These are phyloP conservation scores for Clitocybe nebularis DNA, from an alignment of 1,284 basidiomycete genomes.

Conservation along the genomic window DNA sequence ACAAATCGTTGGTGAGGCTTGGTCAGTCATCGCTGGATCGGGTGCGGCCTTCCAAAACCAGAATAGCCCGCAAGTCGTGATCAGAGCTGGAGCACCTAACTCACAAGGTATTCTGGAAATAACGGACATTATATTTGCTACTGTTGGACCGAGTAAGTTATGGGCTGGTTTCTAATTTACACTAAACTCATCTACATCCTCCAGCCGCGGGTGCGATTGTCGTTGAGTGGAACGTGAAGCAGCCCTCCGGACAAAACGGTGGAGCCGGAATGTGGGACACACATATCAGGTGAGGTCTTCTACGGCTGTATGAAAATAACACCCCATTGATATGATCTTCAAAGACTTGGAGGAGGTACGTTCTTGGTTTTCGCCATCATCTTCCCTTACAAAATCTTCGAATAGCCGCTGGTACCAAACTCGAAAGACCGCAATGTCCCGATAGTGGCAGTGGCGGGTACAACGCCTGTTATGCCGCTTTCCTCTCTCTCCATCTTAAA, in stretches of 20 bases:
- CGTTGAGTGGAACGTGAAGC: slow-evolving; percentile 68
- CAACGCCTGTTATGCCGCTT: slow-evolving; percentile 52
- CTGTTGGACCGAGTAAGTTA: slow-evolving; percentile 50
- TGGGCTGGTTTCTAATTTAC: neutral
- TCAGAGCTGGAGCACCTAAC: slow-evolving; percentile 51
- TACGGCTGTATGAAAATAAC: slow-evolving; percentile 2
- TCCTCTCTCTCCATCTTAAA: slow-evolving; percentile 63
- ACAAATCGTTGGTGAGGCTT: slow-evolving; percentile 71
- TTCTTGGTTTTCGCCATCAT: slow-evolving; percentile 19
- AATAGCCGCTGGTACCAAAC: slow-evolving; percentile 51
- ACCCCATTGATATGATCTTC: neutral
- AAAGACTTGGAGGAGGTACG: slow-evolving; percentile 40
- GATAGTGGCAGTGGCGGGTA: slow-evolving; percentile 31
- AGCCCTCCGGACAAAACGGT: slow-evolving; percentile 49
- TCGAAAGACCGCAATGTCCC: slow-evolving; percentile 45
- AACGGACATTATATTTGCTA: slow-evolving; percentile 53
- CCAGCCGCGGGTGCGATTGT: slow-evolving; percentile 63
- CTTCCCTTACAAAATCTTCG: slow-evolving; percentile 25
- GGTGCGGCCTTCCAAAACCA: slow-evolving; percentile 59
- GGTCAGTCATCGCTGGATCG: slow-evolving; percentile 68
- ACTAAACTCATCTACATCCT: slow-evolving; percentile 1
- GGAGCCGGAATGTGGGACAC: slow-evolving; percentile 72
- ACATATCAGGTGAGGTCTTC: slow-evolving; percentile 48
- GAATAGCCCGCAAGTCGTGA: slow-evolving; percentile 50
- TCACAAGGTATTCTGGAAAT: slow-evolving; percentile 54